Conservation (phyloP, 2,329 filamentous ascomycete genomes). For the Aspergillus oerlinghausenensis region DNA sequence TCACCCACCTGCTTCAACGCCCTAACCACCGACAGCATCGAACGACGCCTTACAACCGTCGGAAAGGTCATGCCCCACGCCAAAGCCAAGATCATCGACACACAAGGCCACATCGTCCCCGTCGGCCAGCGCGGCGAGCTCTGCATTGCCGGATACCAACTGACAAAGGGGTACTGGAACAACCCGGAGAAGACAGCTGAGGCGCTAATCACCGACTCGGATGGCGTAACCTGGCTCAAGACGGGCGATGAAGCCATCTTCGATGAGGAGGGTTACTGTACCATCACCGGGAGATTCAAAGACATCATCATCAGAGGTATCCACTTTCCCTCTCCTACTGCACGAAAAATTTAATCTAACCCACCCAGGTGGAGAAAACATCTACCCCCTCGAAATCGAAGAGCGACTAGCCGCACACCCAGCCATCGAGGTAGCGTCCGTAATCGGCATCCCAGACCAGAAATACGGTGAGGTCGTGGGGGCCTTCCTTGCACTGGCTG, state of each 20-base stretch:
- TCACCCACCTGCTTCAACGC: constrained; percentile 78
- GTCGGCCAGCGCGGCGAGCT: constrained; percentile 67
- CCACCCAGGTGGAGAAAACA: constrained; percentile 57
- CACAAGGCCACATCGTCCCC: constrained; percentile 59
- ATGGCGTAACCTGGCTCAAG: constrained; percentile 56
- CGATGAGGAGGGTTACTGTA: constrained; percentile 59
- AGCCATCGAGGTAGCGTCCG: constrained; percentile 53
- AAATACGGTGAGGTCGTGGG: constrained; percentile 21
- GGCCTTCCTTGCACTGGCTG: background rate
- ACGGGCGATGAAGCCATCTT: constrained; percentile 59
- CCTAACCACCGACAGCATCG: constrained; percentile 66
- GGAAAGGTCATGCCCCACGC: constrained; percentile 72
- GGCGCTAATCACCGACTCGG: constrained; percentile 62
- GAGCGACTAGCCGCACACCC: constrained; percentile 59
- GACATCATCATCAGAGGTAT: constrained; percentile 70
- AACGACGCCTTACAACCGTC: constrained; percentile 64
- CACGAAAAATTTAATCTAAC: background rate
- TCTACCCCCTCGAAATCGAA: constrained; percentile 65
- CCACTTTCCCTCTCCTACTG: constrained; percentile 4
- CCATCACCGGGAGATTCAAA: constrained; percentile 71
- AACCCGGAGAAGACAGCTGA: constrained; percentile 72
- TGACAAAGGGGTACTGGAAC: constrained; percentile 58
- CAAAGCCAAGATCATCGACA: constrained; percentile 70
- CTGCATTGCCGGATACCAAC: constrained; percentile 72
- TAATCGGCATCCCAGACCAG: constrained; percentile 58